Evolutionary conservation across 148 eudicot species (phyloP).

Genomic region (Limonium bicolor): DNA sequence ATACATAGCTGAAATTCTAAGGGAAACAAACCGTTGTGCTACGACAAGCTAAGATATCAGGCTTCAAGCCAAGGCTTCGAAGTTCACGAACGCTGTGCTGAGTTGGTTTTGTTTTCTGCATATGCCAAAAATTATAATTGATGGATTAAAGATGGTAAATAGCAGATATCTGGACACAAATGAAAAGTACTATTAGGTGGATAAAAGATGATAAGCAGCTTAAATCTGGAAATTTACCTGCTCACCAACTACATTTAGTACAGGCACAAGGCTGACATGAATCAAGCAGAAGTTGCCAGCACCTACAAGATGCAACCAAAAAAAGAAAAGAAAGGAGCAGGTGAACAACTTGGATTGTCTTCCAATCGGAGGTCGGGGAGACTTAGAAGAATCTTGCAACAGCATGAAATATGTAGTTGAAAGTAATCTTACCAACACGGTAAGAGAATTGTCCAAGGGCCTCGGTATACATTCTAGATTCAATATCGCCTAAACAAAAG

Average conservation of each 20-base stretch:
- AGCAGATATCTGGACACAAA: too few species aligned
- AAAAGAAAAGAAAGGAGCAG: too few species aligned
- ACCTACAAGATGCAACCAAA: constrained; percentile 32
- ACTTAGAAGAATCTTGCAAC: too few species aligned
- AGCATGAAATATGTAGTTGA: too few species aligned
- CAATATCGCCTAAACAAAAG: constrained; percentile 62
- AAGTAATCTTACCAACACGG: constrained; percentile 85
- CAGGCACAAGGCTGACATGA: constrained; percentile 98
- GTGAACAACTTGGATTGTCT: neutral
- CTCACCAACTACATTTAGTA: constrained; percentile 84
- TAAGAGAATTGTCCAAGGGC: constrained; percentile 91
- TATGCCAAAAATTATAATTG: too few species aligned
- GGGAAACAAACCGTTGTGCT: constrained; percentile 47
- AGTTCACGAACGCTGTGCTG: constrained; percentile 93
- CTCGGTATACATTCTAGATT: constrained; percentile 92
- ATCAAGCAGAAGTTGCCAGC: constrained; percentile 84
- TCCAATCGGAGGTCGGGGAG: too few species aligned
- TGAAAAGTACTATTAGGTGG: too few species aligned
- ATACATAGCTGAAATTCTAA: too few species aligned
- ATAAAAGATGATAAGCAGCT: too few species aligned
- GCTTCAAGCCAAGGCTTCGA: constrained; percentile 72
- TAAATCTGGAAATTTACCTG: constrained; percentile 34
- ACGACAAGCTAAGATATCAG: constrained; percentile 89
- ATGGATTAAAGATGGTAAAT: too few species aligned
- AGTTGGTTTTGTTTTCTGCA: constrained; percentile 96